Evolutionary conservation across 805 yeast species (phyloP), one percentile per base, ranked within the genome.

Genomic region (Teunomyces tritomae): DNA sequence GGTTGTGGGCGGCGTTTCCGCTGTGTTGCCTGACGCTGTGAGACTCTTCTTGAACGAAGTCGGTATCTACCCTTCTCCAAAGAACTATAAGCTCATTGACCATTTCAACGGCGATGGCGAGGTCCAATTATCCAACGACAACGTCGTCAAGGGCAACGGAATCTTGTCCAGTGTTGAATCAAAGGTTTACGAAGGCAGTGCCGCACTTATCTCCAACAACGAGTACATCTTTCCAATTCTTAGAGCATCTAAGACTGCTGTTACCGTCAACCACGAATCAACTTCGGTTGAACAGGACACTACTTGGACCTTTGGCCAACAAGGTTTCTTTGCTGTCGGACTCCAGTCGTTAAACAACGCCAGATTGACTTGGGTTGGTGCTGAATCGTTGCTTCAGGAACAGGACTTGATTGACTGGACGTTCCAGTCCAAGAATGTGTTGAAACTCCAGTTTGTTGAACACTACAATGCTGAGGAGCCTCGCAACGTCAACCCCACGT

Each of bases 51-150:
- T 89, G 54, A 80, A 83, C 58, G 89, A 91, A 62, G 68, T 91
- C 54, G 99, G 97, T 28, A 83, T 94, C 44, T 80, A 74, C 58
- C 87, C 97, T 49, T 79, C 94, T 43, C 95, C 96, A 49, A 86
- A 82, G 61, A 84, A 82, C 44, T 83, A 80, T 63, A 64, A 71
- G 46, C 69, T 85, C 39, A 64, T 76, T 6, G 96, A 90, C 64
- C 84, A 86, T 64, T 89, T 89, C 68, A 61, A 65, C 49, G 56
- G 58, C 26, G 65, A 57, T 14, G 58, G 55, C 29, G 55, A 52
- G 46, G 51, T 80, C 64, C 55, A 59, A 59, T 53, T 66, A 28
- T 59, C 65, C 10, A 49, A 57, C 13, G 61, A 63, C 30, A 71
- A 76, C 49, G 58, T 54, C 17, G 46, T 56, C 17, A 8, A 11